Evolutionary conservation across 2,329 filamentous ascomycete genomes (phyloP), one percentile per base, ranked within the genome.

Genomic region (Colletotrichum aenigma): DNA sequence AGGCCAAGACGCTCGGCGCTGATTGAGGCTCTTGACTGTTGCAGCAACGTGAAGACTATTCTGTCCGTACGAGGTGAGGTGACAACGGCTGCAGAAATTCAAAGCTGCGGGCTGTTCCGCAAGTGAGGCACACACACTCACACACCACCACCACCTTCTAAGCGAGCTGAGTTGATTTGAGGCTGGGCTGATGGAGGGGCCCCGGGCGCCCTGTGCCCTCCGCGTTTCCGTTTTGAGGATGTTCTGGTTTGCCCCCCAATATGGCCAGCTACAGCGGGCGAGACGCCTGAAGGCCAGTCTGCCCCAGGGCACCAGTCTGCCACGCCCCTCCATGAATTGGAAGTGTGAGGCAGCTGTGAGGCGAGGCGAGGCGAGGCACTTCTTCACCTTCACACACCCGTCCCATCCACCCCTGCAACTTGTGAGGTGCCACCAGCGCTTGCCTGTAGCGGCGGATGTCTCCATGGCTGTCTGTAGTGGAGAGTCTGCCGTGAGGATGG

Each of bases 201-300:
- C 38, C 18, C 38, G 38, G 62, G 34, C 26, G 52, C 70, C 28
- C 24, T 30, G 18, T 71, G 62, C 32, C 26, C 52, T 60, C 34
- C n/a, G 52, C 55, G 21, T 68, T 67, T 55, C 64, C 52, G 55
- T 48, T 28, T 72, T 24, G 64, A 61, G 36, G 10, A 55, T 64
- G 16, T 32, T 64, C 32, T 24, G 32, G 32, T 18, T 48, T 10
- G 32, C 60, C 55, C 26, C 36, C 55, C 16, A 28, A 21, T 48
- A 15, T 56, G 70, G 70, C 65, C 64, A 69, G 66, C 58, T 71
- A 70, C 71, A 70, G 58, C 48, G 58, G 60, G 66, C 71, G 71
- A 71, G 34, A 71, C 71, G 66, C 60, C 60, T 74, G 48, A 26
- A 28, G 26, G 52, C 52, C 68, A 28, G 30, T 36, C 30, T 60